Base-by-base conservation (phyloP, 495 filamentous ascomycete species). In the Friedmanniomyces simplex region DNA sequence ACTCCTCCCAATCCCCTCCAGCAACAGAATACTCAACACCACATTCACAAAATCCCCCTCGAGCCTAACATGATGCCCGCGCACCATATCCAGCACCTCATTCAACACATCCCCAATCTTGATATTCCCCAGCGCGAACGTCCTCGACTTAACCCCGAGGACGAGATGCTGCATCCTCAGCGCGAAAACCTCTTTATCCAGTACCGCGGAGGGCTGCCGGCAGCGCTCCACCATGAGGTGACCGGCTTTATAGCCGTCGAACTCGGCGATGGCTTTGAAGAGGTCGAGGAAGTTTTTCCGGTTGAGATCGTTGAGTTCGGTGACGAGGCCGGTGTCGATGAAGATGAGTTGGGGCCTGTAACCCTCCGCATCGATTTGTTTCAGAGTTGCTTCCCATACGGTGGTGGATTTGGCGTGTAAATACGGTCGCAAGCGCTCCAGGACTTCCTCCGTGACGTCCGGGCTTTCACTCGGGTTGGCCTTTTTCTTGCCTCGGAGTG, bases 41-140 rank as follows among this genome's bases (percentile, higher is more conserved):
- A 99, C 93, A 66, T 99, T 99, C 54, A 97, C 91, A 69, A 96
- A 99, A 67, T 99, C 94, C 1, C 94, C 94, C 66, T 97, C 94
- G 32, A 99, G 79, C 10, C 94, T 79, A 1, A 99, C 94, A 66
- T 99, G 94, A 67, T 99, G 91, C 16, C 75, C 74, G 28, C 94
- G 82, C 45, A 99, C 94, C 91, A 99, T 97, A 41, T 75, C 75
- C 25, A 99, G 73, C 8, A 97, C 91, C 57, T 95, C 80, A 61
- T 88, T 88, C 14, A 99, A 70, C 25, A 99, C 85, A 64, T 99
- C 94, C 0, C 93, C 94, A 63, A 99, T 96, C 71, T 88, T 95
- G 72, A 99, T 86, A 60, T 88, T 96, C 0, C 94, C 94, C 0
- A 99, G 75, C 1, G 94, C 90, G 45, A 99, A 85, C 0, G 94